Conservation (phyloP, 2,329 filamentous ascomycete genomes). For the Geosmithia flava region DNA sequence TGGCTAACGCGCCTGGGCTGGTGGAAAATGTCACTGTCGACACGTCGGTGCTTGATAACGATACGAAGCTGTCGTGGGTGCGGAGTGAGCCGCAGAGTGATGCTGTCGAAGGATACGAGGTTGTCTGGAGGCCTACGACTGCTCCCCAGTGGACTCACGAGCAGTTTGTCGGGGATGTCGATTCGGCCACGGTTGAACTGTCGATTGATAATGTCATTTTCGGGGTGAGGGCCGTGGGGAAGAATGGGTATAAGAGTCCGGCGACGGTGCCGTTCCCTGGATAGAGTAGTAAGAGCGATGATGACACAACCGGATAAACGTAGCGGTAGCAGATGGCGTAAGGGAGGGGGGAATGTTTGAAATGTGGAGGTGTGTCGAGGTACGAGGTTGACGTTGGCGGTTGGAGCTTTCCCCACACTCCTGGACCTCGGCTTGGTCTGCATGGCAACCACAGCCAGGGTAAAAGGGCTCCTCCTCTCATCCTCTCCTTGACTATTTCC, state of each 20-base stretch:
- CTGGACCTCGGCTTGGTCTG: not conserved
- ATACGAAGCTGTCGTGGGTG: conserved; percentile 36
- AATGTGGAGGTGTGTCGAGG: not conserved
- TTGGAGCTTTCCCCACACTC: not conserved
- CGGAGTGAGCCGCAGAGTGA: conserved; percentile 15
- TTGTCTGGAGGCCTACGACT: conserved; percentile 40
- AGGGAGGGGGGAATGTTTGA: conserved; percentile 4
- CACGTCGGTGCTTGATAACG: conserved; percentile 31
- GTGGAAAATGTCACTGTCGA: conserved; percentile 36
- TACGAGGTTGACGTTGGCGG: not conserved
- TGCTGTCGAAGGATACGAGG: conserved; percentile 33
- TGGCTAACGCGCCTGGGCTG: conserved; percentile 36
- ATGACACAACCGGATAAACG: not conserved
- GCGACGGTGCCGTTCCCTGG: conserved; percentile 21
- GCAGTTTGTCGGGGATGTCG: conserved; percentile 33
- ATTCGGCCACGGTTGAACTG: conserved; percentile 29
- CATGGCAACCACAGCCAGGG: not conserved
- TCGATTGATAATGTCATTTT: conserved; percentile 48
- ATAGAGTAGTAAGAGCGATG: not conserved
- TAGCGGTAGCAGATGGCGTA: not conserved
- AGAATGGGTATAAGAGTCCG: conserved; percentile 36
- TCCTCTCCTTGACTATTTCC: not conserved
- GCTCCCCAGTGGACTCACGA: conserved; percentile 36
- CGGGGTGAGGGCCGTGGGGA: conserved; percentile 37
- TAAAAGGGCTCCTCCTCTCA: not conserved